These are phyloP conservation scores for Theileria parva DNA, from an alignment of 169 alveolate species.

Conservation along the genomic window DNA sequence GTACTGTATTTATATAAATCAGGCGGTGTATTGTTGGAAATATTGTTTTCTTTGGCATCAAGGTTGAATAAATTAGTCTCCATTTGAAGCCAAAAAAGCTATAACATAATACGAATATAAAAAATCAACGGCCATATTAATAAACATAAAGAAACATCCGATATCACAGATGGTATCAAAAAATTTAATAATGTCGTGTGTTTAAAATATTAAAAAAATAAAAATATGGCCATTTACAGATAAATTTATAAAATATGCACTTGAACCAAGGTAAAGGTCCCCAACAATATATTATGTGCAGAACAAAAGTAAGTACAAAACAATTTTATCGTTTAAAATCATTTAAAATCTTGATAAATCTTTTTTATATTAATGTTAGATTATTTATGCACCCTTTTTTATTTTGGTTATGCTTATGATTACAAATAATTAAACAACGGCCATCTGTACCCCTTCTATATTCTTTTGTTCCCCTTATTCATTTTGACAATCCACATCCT, in stretches of 20 bases:
- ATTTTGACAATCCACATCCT: background rate
- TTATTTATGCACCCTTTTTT: slow-evolving; percentile 19
- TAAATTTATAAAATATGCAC: slow-evolving; percentile 15
- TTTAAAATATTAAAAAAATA: slow-evolving; percentile 11
- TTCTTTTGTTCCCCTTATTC: background rate
- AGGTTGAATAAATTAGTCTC: slow-evolving; percentile 8
- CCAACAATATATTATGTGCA: slow-evolving; percentile 31
- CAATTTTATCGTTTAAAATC: background rate
- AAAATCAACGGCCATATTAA: slow-evolving; percentile 25
- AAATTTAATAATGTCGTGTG: background rate
- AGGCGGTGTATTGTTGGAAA: background rate
- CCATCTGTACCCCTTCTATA: background rate
- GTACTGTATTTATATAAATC: background rate
- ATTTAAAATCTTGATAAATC: background rate
- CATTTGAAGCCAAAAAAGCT: slow-evolving; percentile 17
- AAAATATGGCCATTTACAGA: slow-evolving; percentile 4
- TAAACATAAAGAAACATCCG: slow-evolving; percentile 11
- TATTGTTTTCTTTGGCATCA: slow-evolving; percentile 12
- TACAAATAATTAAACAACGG: slow-evolving; percentile 9
- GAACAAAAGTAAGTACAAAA: slow-evolving; percentile 1
- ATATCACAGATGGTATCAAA: slow-evolving; percentile 14
- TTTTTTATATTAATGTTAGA: background rate
- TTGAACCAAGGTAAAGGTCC: slow-evolving; percentile 12
- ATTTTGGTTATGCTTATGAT: background rate
- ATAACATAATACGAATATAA: background rate